Base-by-base conservation (phyloP, 2,329 filamentous ascomycete genomes). In the Scortechinia acanthostroma region DNA sequence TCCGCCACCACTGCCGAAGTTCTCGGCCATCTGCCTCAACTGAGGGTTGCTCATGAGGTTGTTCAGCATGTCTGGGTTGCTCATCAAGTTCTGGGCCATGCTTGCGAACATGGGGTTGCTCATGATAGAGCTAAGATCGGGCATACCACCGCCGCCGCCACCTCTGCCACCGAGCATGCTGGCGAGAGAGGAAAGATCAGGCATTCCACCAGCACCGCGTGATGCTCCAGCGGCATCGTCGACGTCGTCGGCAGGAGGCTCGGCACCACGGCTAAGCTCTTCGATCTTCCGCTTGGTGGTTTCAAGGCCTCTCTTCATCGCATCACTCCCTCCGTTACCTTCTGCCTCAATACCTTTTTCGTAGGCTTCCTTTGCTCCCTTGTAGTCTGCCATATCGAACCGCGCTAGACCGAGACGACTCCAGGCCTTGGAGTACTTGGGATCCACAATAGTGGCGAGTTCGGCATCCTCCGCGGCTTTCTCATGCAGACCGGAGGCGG, bases 1-100 rank as follows among this genome's bases (percentile, higher is more conserved):
- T 43, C 91, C 91, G 44, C 86, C 87, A 37, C 86, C 86, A 45
- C 73, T 70, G 49, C 77, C 80, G 59, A 95, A 90, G 55, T 77
- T 79, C 58, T 86, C 82, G 42, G 89, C 90, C 89, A 96, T 91
- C 60, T 94, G 81, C 46, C 88, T 77, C 50, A 97, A 69, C 49
- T 83, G 79, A 2, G 93, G 93, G 72, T 98, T 97, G 73, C 74
- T 89, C 91, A 98, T 95, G 47, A 98, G 68, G 63, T 90, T 93
- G 61, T 74, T 77, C 80, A 97, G 86, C 72, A 91, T 81, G 6
- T 95, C 88, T 0, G 93, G 93, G 69, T 98, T 96, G 68, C 82
- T 88, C 93, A 97, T 97, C 46, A 98, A 68, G 65, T 88, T 95
- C 72, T 96, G 89, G 3, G 93, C 93, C 90, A 97, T 96, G 69